These are phyloP conservation scores for Lasiodiplodia hormozganensis DNA, from an alignment of 2,329 filamentous ascomycete genomes.

Conservation along the genomic window DNA sequence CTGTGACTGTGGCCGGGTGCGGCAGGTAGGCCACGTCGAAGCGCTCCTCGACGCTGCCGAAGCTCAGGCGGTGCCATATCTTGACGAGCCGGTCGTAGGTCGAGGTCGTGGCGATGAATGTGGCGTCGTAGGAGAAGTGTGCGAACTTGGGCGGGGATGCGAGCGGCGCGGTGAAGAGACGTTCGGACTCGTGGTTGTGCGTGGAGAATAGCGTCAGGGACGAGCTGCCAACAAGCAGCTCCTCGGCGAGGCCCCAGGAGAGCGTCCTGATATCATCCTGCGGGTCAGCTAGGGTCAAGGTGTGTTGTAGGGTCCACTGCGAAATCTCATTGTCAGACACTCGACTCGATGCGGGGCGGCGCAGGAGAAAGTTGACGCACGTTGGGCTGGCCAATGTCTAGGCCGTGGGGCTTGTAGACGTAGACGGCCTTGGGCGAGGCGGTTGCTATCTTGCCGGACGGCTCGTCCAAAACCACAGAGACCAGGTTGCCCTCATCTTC, in stretches of 20 bases:
- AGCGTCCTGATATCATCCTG: slow-evolving; percentile 64
- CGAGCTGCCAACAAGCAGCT: slow-evolving; percentile 79
- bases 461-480: slow-evolving; percentile 81
- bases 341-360: slow-evolving; percentile 16
- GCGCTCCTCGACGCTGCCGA: slow-evolving; percentile 79
- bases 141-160: slow-evolving; percentile 78
- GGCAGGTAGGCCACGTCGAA: slow-evolving; percentile 91
- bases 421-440: slow-evolving; percentile 72
- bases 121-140: slow-evolving; percentile 83
- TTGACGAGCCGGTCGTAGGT: slow-evolving; percentile 84
- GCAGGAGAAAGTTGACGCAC: slow-evolving; percentile 54
- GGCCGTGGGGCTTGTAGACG: slow-evolving; percentile 78
- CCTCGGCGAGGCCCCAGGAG: slow-evolving; percentile 87
- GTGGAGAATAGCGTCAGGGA: slow-evolving; percentile 74
- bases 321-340: background rate
- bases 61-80: slow-evolving; percentile 88
- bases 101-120: slow-evolving; percentile 82
- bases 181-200: slow-evolving; percentile 56
- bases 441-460: slow-evolving; percentile 82
- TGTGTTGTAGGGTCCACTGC: slow-evolving; percentile 68
- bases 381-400: slow-evolving; percentile 75
- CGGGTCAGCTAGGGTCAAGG: slow-evolving; percentile 56
- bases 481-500: slow-evolving; percentile 73
- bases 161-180: slow-evolving; percentile 76
- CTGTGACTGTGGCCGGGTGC: slow-evolving; percentile 83